phyloP scores from a whole-genome alignment of 768 basidiomycete genomes.

The Hebeloma cylindrosporum region DNA sequence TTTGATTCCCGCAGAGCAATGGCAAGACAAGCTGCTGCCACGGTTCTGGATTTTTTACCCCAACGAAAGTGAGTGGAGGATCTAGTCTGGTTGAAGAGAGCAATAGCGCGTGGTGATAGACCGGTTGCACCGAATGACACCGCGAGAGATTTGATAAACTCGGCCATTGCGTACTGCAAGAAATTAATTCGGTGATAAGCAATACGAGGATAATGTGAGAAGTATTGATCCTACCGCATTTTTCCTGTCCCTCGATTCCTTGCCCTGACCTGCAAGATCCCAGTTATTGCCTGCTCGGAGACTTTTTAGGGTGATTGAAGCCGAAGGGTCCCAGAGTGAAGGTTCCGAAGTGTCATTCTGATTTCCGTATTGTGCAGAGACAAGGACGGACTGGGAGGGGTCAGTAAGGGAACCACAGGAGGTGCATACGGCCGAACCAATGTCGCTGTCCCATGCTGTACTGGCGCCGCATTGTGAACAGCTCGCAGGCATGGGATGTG shows the following conservation, averaged over 20 bases:
- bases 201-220: conserved; percentile 18
- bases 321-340: conserved; percentile 31
- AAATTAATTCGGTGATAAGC: conserved; percentile 18
- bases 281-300: conserved; percentile 52
- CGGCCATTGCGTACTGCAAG: conserved; percentile 58
- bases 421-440: conserved; percentile 64
- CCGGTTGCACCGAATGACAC: conserved; percentile 58
- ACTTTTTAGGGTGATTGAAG: conserved; percentile 46
- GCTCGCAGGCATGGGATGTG: conserved; percentile 29
- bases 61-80: conserved; percentile 58
- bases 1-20: conserved; percentile 71
- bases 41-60: conserved; percentile 70
- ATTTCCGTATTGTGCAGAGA: conserved; percentile 37
- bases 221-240: conserved; percentile 51
- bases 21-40: conserved; percentile 67
- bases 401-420: conserved; percentile 71
- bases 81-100: conserved; percentile 72
- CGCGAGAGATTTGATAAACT: conserved; percentile 62
- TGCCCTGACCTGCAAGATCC: conserved; percentile 64
- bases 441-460: conserved; percentile 56
- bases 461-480: conserved; percentile 57
- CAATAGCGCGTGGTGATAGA: conserved; percentile 62
- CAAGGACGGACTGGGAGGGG: conserved; percentile 59
- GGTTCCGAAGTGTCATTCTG: conserved; percentile 31
- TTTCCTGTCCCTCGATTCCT: conserved; percentile 61